Percentiles rank a stretch among this genome's conserved stretches.
Evolutionary conservation across 164 flowering plant genomes (phyloP).

Genomic region (Nymphaea thermarum): DNA sequence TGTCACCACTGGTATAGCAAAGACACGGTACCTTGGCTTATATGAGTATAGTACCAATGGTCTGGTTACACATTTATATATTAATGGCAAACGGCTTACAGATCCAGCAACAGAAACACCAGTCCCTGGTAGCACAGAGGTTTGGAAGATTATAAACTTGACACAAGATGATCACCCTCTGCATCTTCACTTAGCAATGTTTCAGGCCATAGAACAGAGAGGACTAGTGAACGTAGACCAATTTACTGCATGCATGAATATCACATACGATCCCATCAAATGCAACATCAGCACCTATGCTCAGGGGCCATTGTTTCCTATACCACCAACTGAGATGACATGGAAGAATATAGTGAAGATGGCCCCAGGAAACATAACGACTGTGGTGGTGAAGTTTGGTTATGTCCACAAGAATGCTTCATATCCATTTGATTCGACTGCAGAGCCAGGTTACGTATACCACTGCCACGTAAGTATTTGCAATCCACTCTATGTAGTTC

Average conservation of each 20-base stretch:
- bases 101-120: not conserved
- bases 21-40: not conserved
- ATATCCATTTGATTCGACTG: not conserved
- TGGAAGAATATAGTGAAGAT: conserved; percentile 2
- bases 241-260: not conserved
- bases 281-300: not conserved
- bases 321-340: not conserved
- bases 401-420: not conserved
- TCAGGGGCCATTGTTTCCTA: not conserved
- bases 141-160: not conserved
- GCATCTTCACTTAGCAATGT: not conserved
- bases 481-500: not conserved
- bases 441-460: not conserved
- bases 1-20: not conserved
- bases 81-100: not conserved
- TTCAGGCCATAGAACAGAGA: not conserved
- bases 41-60: not conserved
- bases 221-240: not conserved
- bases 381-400: not conserved
- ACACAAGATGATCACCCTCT: not conserved
- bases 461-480: not conserved
- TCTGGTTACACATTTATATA: not conserved
- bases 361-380: not conserved
- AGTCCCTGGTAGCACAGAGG: not conserved
- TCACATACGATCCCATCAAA: not conserved